Evolutionary conservation across 305 asterid species (phyloP).

Genomic region (Rubia balearica): DNA sequence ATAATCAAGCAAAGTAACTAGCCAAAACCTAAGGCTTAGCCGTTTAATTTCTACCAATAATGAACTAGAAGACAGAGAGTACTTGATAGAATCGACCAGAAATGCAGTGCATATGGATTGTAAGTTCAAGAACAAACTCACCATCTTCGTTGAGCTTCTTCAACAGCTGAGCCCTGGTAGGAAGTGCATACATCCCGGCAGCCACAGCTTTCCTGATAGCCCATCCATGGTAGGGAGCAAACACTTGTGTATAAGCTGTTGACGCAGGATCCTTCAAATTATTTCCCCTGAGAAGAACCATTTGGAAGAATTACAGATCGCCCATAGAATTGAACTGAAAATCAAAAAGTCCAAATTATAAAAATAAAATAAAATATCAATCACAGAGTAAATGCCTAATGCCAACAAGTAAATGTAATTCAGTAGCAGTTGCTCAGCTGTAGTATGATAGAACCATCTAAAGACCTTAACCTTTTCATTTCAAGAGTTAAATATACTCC

Average conservation of each 20-base stretch:
- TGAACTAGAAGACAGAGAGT: not conserved
- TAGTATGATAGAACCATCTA: not conserved
- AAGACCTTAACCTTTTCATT: not conserved
- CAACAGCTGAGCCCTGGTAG: slow-evolving; percentile 70
- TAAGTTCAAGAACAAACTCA: slow-evolving; percentile 30
- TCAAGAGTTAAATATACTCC: not conserved
- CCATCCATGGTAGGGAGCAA: slow-evolving; percentile 95
- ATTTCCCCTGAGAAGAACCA: slow-evolving; percentile 43
- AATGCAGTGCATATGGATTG: too few relatives aligned
- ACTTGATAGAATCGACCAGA: too few relatives aligned
- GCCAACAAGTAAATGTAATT: not conserved
- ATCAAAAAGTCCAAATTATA: not conserved
- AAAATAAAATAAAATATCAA: not conserved
- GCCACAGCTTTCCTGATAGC: slow-evolving; percentile 80
- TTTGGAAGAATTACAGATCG: slow-evolving; percentile 17
- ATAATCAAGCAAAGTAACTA: not conserved
- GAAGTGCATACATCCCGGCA: slow-evolving; percentile 96
- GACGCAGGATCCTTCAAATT: slow-evolving; percentile 81
- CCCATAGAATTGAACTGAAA: not conserved
- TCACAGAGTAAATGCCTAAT: not conserved
- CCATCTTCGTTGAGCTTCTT: slow-evolving; percentile 88
- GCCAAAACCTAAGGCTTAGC: not conserved
- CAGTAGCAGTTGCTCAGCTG: not conserved
- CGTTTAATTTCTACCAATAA: too few relatives aligned
- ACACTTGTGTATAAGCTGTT: slow-evolving; percentile 74